phyloP scores from a whole-genome alignment of 176 grass and related monocot genomes.

The Typha latifolia region DNA sequence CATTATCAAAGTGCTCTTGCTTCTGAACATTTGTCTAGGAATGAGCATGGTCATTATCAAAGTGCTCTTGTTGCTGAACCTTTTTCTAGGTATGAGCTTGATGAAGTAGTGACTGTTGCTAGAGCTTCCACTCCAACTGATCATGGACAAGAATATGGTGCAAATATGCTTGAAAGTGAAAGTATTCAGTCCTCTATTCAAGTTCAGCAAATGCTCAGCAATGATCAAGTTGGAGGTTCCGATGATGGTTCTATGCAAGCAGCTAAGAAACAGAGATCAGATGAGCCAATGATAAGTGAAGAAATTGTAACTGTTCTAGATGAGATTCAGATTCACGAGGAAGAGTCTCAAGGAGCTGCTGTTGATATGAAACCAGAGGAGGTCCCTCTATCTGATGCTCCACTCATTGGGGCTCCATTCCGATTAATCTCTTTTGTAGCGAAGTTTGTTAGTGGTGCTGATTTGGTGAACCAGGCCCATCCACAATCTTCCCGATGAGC shows the following conservation, averaged over 20 bases:
- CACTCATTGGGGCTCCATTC: slow-evolving; percentile 79
- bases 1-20: too few relatives aligned
- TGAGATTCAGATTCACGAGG: slow-evolving; percentile 67
- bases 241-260: slow-evolving; percentile 27
- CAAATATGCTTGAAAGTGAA: slow-evolving; percentile 6
- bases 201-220: slow-evolving; percentile 9
- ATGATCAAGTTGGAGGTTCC: slow-evolving; percentile 5
- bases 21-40: slow-evolving; percentile 10
- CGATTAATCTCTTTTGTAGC: slow-evolving; percentile 88
- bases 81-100: slow-evolving; percentile 22
- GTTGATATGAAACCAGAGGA: slow-evolving; percentile 19
- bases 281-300: slow-evolving; percentile 34
- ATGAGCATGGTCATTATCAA: slow-evolving; percentile 6
- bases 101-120: slow-evolving; percentile 16
- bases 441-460: slow-evolving; percentile 76
- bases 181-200: not conserved
- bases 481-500: not conserved
- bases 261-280: slow-evolving; percentile 27
- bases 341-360: slow-evolving; percentile 11
- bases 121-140: slow-evolving; percentile 27
- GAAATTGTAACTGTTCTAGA: slow-evolving; percentile 62
- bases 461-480: slow-evolving; percentile 59
- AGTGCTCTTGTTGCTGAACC: not conserved
- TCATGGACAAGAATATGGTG: slow-evolving; percentile 21
- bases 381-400: slow-evolving; percentile 70